Conservation (phyloP, 257 asterid genomes). For the Lycium barbarum region DNA sequence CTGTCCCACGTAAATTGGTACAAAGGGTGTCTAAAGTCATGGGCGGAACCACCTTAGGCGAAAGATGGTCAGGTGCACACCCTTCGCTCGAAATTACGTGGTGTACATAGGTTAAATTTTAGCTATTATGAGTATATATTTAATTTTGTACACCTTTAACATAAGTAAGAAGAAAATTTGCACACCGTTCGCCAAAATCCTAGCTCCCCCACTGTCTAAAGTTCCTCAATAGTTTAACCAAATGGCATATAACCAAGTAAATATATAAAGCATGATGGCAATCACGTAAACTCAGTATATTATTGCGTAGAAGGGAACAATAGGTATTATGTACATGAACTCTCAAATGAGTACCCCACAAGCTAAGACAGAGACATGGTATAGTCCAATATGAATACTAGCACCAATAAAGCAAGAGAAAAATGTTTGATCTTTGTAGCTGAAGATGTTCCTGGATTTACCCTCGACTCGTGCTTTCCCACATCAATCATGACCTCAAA, state of each 20-base stretch:
- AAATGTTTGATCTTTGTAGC: constrained; percentile 35
- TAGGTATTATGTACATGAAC: neutral
- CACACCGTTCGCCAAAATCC: too few species aligned
- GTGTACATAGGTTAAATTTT: too few species aligned
- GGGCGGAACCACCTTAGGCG: too few species aligned
- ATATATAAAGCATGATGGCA: neutral
- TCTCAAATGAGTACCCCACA: neutral
- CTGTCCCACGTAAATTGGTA: too few species aligned
- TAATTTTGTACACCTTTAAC: too few species aligned
- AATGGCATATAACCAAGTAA: neutral
- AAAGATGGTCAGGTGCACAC: too few species aligned
- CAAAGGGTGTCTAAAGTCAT: too few species aligned
- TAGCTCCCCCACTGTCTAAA: too few species aligned
- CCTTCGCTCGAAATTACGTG: too few species aligned
- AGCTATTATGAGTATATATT: too few species aligned
- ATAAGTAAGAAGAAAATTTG: too few species aligned
- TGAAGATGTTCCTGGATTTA: constrained; percentile 53
- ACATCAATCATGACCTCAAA: constrained; percentile 81
- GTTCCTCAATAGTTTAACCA: too few species aligned
- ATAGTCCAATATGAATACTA: constrained; percentile 24
- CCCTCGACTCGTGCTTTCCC: constrained; percentile 47
- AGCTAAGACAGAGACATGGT: neutral
- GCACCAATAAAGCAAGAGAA: constrained; percentile 28
- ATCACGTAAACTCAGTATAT: neutral
- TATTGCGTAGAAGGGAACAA: neutral